Base-by-base conservation (phyloP, 108 stramenopile genomes). In the Pseudonitzschia delicatissima region DNA sequence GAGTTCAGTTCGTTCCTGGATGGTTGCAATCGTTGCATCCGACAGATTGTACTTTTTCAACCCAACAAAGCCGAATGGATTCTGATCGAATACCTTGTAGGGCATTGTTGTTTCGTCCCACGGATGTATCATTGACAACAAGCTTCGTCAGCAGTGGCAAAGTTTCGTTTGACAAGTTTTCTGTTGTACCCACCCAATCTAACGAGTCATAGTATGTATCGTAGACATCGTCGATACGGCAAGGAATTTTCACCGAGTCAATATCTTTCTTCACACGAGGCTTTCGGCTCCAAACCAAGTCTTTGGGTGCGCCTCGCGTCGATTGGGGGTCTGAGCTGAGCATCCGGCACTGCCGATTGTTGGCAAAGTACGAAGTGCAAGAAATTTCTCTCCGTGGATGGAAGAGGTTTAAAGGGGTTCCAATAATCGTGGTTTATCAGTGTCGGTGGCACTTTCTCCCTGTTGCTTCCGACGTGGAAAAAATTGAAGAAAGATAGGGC, bases 131-230 rank as follows among this genome's bases (percentile, higher is more conserved):
- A 9, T 42, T 42, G 9, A 61, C 25, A 9, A 74, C 31, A 0
- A 74, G 39, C 20, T 63, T 37, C 5, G 60, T 27, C 20, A 76
- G 34, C 12, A 76, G 27, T 2, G 74, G 68, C 8, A 76, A 48
- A 3, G 74, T 76, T 34, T 76, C 74, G 45, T 64, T 57, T 13
- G 51, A 58, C 20, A 76, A 13, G 6, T 17, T 28, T 49, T 76
- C 74, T 4, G 74, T 76, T 5, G 68, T 69, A 17, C 74, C 74
- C 3, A 76, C 57, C 74, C 74, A 76, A 39, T 76, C 74, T 33
- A 76, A 29, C 15, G 67, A 45, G 2, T 67, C 29, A 32, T 32
- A 64, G 53, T 69, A 27, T 15, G 59, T 18, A 18, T 68, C 29
- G 36, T 58, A 32, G 3, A 58, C 33, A 4, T 29, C 36, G 13